phyloP scores from a whole-genome alignment of 768 basidiomycete species.

The Mrakia blollopis region DNA sequence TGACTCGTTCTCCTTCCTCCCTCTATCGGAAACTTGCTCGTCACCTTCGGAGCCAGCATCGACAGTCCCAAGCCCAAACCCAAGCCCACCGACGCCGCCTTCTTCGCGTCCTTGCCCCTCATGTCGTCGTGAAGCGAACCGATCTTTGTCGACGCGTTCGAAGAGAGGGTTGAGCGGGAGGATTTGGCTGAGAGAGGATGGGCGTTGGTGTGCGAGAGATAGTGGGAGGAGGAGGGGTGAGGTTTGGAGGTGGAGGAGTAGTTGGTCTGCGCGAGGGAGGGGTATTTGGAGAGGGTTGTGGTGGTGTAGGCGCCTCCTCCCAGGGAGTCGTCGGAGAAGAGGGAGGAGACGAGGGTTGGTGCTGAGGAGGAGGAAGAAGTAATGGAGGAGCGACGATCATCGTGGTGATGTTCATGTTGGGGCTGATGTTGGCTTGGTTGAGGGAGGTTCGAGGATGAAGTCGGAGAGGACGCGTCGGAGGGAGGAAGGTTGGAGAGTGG shows the following conservation, averaged over 20 bases:
- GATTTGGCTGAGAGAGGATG: neutral
- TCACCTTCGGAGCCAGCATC: neutral
- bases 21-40: neutral
- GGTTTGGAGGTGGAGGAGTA: no score
- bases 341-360: neutral
- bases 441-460: neutral
- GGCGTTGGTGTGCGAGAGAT: neutral
- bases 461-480: slow-evolving; percentile 6
- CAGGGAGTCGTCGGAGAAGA: slow-evolving; percentile 5
- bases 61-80: neutral
- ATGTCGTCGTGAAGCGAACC: neutral
- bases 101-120: neutral
- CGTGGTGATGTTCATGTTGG: neutral
- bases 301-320: neutral
- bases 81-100: neutral
- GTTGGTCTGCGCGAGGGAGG: neutral
- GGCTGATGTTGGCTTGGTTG: neutral
- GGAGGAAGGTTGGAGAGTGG: slow-evolving; percentile 14
- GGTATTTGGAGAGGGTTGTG: neutral
- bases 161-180: neutral
- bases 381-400: neutral
- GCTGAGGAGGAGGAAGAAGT: neutral
- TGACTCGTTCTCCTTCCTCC: slow-evolving; percentile 33
- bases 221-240: no score
- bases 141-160: neutral